These are phyloP conservation scores for Hypoxylon sp. DNA, from an alignment of 2,329 filamentous ascomycete species.

Conservation along the genomic window DNA sequence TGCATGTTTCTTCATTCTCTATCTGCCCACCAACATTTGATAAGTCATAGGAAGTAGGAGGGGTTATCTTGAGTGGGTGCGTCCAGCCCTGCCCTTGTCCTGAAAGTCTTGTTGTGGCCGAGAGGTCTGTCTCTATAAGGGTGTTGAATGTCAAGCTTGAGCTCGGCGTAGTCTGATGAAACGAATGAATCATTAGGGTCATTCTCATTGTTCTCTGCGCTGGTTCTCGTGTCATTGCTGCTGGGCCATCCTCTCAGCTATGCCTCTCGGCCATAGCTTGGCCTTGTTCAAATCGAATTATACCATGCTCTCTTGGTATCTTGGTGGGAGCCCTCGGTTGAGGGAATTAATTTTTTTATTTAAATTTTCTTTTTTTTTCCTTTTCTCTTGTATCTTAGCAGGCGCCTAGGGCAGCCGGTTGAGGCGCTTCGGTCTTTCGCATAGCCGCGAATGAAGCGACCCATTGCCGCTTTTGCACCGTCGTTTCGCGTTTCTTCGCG, in stretches of 20 bases:
- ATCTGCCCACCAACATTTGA: too few species aligned
- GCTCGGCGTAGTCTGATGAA: neutral
- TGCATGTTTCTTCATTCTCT: neutral
- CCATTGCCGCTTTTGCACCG: slow-evolving; percentile 89
- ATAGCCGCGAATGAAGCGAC: slow-evolving; percentile 80
- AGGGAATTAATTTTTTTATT: too few species aligned
- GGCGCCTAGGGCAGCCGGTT: slow-evolving; percentile 54
- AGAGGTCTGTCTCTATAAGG: neutral
- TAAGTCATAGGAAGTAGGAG: neutral
- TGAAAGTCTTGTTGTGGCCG: neutral
- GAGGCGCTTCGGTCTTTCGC: slow-evolving; percentile 79
- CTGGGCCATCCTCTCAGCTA: slow-evolving; percentile 72
- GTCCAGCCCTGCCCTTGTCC: neutral
- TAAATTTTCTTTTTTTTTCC: too few species aligned
- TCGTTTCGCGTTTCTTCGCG: slow-evolving; percentile 92
- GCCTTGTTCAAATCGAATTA: slow-evolving; percentile 89
- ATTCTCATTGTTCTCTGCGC: slow-evolving; percentile 58
- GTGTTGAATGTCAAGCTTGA: neutral
- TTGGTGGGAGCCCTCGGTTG: slow-evolving; percentile 66
- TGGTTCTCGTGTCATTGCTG: slow-evolving; percentile 56
- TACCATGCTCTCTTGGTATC: slow-evolving; percentile 91
- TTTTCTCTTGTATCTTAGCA: too few species aligned
- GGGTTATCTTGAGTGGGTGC: too few species aligned
- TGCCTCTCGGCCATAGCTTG: slow-evolving; percentile 72
- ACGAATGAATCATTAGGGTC: neutral